Conservation (phyloP, 805 yeast genomes). For the Candida maltosa region DNA sequence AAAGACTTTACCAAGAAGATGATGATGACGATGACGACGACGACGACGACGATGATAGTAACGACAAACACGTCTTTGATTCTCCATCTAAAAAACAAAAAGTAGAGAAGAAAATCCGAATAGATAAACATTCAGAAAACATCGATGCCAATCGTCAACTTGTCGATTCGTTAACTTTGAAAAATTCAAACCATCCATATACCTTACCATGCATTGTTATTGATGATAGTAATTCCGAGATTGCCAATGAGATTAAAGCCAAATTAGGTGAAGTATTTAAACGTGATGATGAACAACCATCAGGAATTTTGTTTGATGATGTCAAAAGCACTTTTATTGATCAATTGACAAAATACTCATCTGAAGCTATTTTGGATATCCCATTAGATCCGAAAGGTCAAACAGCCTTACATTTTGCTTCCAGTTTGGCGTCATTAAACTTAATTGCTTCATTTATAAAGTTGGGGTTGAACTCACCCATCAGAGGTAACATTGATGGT, state of each 20-base stretch:
- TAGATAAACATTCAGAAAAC: not conserved
- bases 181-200: slow-evolving; percentile 34
- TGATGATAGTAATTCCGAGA: slow-evolving; percentile 20
- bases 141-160: slow-evolving; percentile 1
- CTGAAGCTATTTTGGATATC: slow-evolving; percentile 22
- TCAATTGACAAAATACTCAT: slow-evolving; percentile 12
- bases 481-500: slow-evolving; percentile 36
- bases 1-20: slow-evolving; percentile 14
- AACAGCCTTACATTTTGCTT: slow-evolving; percentile 42
- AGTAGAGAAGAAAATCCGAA: slow-evolving; percentile 2
- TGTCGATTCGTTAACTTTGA: slow-evolving; percentile 4
- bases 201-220: slow-evolving; percentile 26
- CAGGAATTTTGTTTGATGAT: slow-evolving; percentile 16
- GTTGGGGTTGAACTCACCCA: slow-evolving; percentile 34
- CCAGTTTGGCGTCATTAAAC: slow-evolving; percentile 35
- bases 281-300: slow-evolving; percentile 20
- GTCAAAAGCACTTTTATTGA: slow-evolving; percentile 22
- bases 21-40: slow-evolving; percentile 11
- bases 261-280: slow-evolving; percentile 35
- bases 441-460: slow-evolving; percentile 33
- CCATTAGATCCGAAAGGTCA: slow-evolving; percentile 38
- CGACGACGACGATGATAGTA: slow-evolving; percentile 7
- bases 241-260: slow-evolving; percentile 28
- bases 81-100: slow-evolving; percentile 33
- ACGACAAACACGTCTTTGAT: slow-evolving; percentile 16